Percentiles rank a stretch among this genome's conserved stretches.
These are phyloP conservation scores for Strobilomyces echinocephalus DNA, from an alignment of 768 basidiomycete genomes.

Conservation along the genomic window DNA sequence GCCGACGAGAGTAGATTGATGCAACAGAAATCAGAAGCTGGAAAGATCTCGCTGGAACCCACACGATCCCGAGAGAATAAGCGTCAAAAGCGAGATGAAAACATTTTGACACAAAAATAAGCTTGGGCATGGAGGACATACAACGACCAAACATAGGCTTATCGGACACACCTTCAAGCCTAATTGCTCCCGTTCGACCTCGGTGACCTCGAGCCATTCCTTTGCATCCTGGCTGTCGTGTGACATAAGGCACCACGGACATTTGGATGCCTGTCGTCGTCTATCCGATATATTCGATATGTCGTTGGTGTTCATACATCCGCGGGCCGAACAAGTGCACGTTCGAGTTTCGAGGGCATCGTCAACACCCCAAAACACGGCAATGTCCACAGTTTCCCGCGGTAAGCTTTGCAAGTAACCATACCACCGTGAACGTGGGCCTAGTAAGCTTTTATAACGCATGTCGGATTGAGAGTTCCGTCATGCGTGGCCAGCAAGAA, in stretches of 20 bases:
- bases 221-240: slow-evolving; percentile 30
- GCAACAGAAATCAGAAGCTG: slow-evolving; percentile 1
- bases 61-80: slow-evolving; percentile 9
- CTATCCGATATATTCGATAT: slow-evolving; percentile 1
- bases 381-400: slow-evolving; percentile 46
- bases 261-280: slow-evolving; percentile 3
- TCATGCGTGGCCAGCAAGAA: slow-evolving; percentile 9
- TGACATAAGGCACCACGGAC: slow-evolving; percentile 17
- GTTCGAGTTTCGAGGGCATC: slow-evolving; percentile 15
- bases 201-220: slow-evolving; percentile 33
- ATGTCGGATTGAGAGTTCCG: slow-evolving; percentile 7
- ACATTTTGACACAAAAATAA: slow-evolving; percentile 3
- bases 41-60: slow-evolving; percentile 7
- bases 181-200: slow-evolving; percentile 25
- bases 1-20: slow-evolving; percentile 6
- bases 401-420: slow-evolving; percentile 67
- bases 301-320: slow-evolving; percentile 7
- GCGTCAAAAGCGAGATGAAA: slow-evolving; percentile 13
- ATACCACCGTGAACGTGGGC: slow-evolving; percentile 51
- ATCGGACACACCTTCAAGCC: slow-evolving; percentile 26
- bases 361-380: slow-evolving; percentile 52
- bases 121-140: background rate
- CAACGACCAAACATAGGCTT: slow-evolving; percentile 4
- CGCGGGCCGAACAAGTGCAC: slow-evolving; percentile 18
- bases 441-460: slow-evolving; percentile 40